Evolutionary conservation across 345 rosid genomes (phyloP), one percentile per base, ranked within the genome.

Genomic region (Eucalyptus leucophloia): DNA sequence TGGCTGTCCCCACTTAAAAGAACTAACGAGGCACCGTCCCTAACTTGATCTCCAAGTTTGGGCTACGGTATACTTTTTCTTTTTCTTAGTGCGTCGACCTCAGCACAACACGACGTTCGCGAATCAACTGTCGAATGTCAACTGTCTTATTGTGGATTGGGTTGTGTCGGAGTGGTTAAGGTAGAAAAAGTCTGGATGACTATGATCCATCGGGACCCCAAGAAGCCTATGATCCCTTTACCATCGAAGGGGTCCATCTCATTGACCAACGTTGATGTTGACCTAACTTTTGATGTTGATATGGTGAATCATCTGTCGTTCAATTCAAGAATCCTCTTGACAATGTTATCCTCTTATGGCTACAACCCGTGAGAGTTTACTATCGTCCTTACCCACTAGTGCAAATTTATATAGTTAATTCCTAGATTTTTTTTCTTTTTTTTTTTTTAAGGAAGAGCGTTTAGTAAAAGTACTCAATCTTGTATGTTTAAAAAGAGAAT

Each of bases 21-120:
- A 13, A 21, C 26, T 77, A 77, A 77, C 16, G 2, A 11, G 15
- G 47, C 82, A 2, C 47, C 30, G 2, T 77, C 3, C 9, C 15
- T 10, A 21, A 77, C 83, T 77, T 77, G 83, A 77, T 77, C 83
- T 23, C 83, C 9, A 77, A 77, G 47, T 7, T 37, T 37, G 45
- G 47, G 83, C 47, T 77, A 3, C 0, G 0, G 2, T 44, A 40
- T 0, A 0, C 24, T 77, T 40, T 37, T 23, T 69, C 44, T 19
- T 37, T 37, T 37, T 34, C 4, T 34, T 19, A 0, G 0, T 9
- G 62, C 28, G 0, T 56, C 12, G 1, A 24, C 62, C 62, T 56
- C 12, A 56, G 6, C 28, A 21, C 28, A 56, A 4, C 6, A 23
- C 3, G 28, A 9, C 2, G 0, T 13, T 56, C 1, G 2, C 12